Percentiles rank a stretch among this genome's conserved stretches.
These are phyloP conservation scores for Bjerkandera adusta DNA, from an alignment of 1,284 basidiomycete genomes.

Conservation along the genomic window DNA sequence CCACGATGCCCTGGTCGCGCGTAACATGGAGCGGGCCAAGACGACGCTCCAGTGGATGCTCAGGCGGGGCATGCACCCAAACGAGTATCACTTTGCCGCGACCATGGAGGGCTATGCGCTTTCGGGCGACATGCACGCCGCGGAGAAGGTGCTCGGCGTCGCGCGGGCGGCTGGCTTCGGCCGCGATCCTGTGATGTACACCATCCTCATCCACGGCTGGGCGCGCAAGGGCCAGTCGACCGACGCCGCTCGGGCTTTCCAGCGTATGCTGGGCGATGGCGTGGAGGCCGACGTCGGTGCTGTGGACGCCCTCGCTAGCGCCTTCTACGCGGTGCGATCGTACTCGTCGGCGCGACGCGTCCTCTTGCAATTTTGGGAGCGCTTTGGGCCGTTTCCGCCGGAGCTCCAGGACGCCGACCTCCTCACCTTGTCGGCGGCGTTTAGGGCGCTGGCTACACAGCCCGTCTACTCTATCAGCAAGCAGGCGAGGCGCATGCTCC, in stretches of 20 bases:
- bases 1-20: constrained; percentile 51
- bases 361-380: constrained; percentile 61
- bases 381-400: constrained; percentile 59
- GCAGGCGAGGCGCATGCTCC: constrained; percentile 21
- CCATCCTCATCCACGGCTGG: constrained; percentile 67
- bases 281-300: constrained; percentile 65
- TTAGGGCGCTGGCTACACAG: constrained; percentile 37
- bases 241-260: constrained; percentile 53
- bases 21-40: constrained; percentile 49
- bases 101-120: constrained; percentile 66
- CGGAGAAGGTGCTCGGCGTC: constrained; percentile 48
- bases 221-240: constrained; percentile 55
- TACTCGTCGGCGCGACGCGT: constrained; percentile 48
- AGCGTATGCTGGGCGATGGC: constrained; percentile 57
- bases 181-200: constrained; percentile 66
- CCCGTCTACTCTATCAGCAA: constrained; percentile 3
- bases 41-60: constrained; percentile 55
- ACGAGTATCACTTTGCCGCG: constrained; percentile 64
- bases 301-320: constrained; percentile 66
- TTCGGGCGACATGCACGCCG: constrained; percentile 51
- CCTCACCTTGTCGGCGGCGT: constrained; percentile 39
- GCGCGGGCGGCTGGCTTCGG: constrained; percentile 47
- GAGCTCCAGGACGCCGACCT: constrained; percentile 41
- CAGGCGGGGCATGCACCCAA: constrained; percentile 62
- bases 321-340: constrained; percentile 56